phyloP scores from a whole-genome alignment of 2,329 filamentous ascomycete species.

The Alternaria arborescens region DNA sequence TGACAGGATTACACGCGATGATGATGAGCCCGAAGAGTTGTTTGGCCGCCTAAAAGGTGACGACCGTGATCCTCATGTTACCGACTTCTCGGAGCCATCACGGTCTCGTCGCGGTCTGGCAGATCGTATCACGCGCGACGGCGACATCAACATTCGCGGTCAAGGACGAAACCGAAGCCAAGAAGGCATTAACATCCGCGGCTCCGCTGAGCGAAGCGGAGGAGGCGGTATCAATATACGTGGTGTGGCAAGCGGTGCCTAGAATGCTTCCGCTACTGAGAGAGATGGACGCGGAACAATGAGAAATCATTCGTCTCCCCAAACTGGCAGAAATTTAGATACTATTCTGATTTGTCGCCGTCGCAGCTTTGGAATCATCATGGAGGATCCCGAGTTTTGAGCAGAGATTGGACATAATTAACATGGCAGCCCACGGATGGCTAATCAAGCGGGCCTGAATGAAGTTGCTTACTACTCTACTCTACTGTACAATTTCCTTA shows the following conservation, averaged over 20 bases:
- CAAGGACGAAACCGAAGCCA: conserved; percentile 25
- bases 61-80: conserved; percentile 34
- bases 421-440: background rate
- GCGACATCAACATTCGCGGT: conserved; percentile 31
- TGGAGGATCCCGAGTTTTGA: conserved; percentile 1
- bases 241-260: conserved; percentile 45
- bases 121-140: conserved; percentile 35
- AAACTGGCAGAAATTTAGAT: background rate
- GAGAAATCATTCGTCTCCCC: background rate
- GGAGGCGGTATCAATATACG: conserved; percentile 42
- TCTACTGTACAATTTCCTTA: background rate
- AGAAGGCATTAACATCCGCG: conserved; percentile 47
- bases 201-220: conserved; percentile 29
- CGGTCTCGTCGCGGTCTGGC: conserved; percentile 28
- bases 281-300: background rate
- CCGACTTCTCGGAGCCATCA: conserved; percentile 37
- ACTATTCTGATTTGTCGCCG: background rate
- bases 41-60: conserved; percentile 47
- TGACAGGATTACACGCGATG: conserved; percentile 43
- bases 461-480: conserved; percentile 10
- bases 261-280: conserved; percentile 12
- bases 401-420: background rate
- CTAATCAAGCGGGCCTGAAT: background rate
- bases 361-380: conserved; percentile 6
- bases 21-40: conserved; percentile 29